Percentiles rank a stretch among this genome's conserved stretches.
Conservation (phyloP, 305 asterid genomes). For the Rubia tinctorum region DNA sequence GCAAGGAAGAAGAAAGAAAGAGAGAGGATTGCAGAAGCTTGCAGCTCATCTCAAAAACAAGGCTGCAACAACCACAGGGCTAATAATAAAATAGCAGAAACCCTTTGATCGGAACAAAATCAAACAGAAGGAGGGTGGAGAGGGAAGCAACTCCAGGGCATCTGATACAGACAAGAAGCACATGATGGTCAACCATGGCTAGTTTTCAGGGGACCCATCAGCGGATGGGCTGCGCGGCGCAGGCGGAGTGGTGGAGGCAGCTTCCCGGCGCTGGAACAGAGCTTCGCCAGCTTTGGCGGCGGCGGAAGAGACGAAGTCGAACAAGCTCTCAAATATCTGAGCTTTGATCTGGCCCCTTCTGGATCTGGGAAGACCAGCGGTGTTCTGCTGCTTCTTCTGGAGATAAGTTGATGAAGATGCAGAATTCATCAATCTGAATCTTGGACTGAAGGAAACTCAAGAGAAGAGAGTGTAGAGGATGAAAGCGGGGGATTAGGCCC, state of each 20-base stretch:
- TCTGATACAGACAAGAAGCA: too few relatives aligned
- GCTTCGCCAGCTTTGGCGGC: constrained; percentile 29
- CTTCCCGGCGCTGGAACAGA: constrained; percentile 19
- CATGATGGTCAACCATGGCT: not conserved
- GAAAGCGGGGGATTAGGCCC: not conserved
- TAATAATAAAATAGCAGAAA: too few relatives aligned
- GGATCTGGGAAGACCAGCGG: constrained; percentile 31
- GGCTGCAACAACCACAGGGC: constrained; percentile 9
- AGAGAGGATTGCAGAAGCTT: not conserved
- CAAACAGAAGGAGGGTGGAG: not conserved
- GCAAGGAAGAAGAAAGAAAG: not conserved
- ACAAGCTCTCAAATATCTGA: constrained; percentile 40
- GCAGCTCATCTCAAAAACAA: constrained; percentile 13
- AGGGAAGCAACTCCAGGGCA: too few relatives aligned
- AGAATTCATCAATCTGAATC: constrained; percentile 29
- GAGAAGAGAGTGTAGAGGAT: constrained; percentile 3
- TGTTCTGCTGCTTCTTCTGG: constrained; percentile 8
- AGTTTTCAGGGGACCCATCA: constrained; percentile 12
- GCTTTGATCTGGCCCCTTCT: constrained; percentile 48
- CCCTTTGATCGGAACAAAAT: constrained; percentile 8
- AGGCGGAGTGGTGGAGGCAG: constrained; percentile 17
- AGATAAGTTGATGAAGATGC: constrained; percentile 13
- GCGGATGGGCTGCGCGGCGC: constrained; percentile 14
- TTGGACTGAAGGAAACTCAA: not conserved
- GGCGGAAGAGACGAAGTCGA: constrained; percentile 22